phyloP scores from a whole-genome alignment of 140 eudicot genomes.

The Senecio squalidus region DNA sequence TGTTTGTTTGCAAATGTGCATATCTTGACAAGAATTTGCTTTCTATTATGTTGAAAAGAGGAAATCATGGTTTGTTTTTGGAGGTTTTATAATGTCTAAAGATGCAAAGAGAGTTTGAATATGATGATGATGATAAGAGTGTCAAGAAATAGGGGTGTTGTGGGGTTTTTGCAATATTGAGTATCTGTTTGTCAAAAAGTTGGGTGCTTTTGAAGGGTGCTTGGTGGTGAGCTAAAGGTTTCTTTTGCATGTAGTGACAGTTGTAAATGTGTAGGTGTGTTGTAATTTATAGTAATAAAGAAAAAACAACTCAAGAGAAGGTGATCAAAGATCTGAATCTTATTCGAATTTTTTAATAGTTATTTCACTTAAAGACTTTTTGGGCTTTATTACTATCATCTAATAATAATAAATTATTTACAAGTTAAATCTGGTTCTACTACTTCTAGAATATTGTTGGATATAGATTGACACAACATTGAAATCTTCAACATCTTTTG shows the following conservation, averaged over 20 bases:
- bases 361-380: not conserved
- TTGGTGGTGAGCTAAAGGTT: slow-evolving; percentile 21
- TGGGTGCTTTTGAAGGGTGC: slow-evolving; percentile 34
- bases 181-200: slow-evolving; percentile 33
- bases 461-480: too few species aligned
- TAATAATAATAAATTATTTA: too few species aligned
- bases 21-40: slow-evolving; percentile 17
- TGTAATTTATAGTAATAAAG: not conserved
- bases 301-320: slow-evolving; percentile 2
- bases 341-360: not conserved
- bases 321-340: not conserved
- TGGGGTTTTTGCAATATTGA: slow-evolving; percentile 32
- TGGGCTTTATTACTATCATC: too few species aligned
- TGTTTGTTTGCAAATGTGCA: slow-evolving; percentile 22
- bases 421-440: too few species aligned
- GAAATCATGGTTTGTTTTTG: slow-evolving; percentile 14
- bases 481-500: too few species aligned
- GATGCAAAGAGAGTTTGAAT: slow-evolving; percentile 6
- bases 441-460: too few species aligned
- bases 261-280: slow-evolving; percentile 25
- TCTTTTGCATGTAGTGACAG: slow-evolving; percentile 34
- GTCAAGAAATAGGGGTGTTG: slow-evolving; percentile 18
- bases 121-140: slow-evolving; percentile 13
- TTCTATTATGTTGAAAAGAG: slow-evolving; percentile 21
- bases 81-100: slow-evolving; percentile 19